Conservation (phyloP, 2,329 filamentous ascomycete genomes). For the Pseudogymnoascus sp. region DNA sequence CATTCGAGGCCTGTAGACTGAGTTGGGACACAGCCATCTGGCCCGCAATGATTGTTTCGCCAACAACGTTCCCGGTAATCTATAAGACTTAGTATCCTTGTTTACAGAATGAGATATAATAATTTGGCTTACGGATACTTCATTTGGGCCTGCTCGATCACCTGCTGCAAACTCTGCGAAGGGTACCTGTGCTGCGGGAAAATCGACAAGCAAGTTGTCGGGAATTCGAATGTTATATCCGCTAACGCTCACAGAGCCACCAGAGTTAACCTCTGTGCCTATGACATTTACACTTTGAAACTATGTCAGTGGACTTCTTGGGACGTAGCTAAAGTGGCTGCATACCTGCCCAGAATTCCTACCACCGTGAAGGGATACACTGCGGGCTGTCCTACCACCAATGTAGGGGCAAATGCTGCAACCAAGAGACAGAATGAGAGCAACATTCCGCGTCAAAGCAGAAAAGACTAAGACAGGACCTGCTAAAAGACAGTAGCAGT, state of each 20-base stretch:
- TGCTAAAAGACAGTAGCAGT: no score
- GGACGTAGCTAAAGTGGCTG: background rate
- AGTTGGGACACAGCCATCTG: constrained; percentile 34
- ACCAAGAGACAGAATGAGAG: no score
- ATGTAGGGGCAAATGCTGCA: no score
- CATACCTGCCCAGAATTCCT: constrained; percentile 2
- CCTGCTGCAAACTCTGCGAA: constrained; percentile 24
- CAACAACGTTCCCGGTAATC: constrained; percentile 21
- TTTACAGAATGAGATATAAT: background rate
- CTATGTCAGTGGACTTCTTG: background rate
- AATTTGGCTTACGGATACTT: constrained; percentile 23
- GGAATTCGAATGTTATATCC: constrained; percentile 41
- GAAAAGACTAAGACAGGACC: no score
- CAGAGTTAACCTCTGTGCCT: constrained; percentile 32
- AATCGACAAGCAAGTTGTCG: constrained; percentile 44
- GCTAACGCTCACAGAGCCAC: constrained; percentile 40
- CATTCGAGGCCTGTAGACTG: constrained; percentile 31
- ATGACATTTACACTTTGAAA: background rate
- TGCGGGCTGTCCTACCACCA: no score
- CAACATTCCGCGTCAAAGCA: no score
- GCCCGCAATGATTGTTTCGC: constrained; percentile 32
- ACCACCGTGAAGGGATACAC: background rate
- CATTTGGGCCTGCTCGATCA: constrained; percentile 17
- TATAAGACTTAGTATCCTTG: no score
- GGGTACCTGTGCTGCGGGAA: constrained; percentile 40